These are phyloP conservation scores for Aegilops umbellulata DNA, from an alignment of 176 grass and related monocot genomes.

Conservation along the genomic window DNA sequence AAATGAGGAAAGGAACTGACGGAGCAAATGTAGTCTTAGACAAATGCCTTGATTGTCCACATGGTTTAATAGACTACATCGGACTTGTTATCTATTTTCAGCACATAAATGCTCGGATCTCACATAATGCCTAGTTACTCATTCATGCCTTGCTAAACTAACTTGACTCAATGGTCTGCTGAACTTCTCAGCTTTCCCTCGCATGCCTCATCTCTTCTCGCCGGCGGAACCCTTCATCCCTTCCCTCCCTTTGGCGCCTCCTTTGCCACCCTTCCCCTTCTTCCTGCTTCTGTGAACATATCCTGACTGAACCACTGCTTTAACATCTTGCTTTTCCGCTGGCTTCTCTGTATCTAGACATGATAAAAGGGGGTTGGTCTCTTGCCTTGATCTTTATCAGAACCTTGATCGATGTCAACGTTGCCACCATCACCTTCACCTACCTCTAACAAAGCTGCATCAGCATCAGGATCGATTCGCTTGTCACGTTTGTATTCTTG, in stretches of 20 bases:
- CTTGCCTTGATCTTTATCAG: constrained; percentile 49
- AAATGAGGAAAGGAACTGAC: no score
- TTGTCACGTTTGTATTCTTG: constrained; percentile 71
- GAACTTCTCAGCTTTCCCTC: constrained; percentile 28
- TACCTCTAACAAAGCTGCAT: constrained; percentile 59
- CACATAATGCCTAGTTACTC: not conserved
- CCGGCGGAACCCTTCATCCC: not conserved
- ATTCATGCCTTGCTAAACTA: not conserved
- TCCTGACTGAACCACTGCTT: constrained; percentile 78
- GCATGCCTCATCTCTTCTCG: constrained; percentile 19
- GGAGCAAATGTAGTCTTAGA: no score
- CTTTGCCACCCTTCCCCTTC: constrained; percentile 19
- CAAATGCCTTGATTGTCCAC: no score
- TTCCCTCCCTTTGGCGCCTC: not conserved
- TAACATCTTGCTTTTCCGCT: constrained; percentile 67
- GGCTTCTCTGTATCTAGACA: constrained; percentile 50
- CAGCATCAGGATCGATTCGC: constrained; percentile 49
- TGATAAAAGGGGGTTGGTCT: constrained; percentile 66
- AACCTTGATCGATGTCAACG: constrained; percentile 16
- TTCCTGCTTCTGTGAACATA: constrained; percentile 20
- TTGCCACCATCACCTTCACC: not conserved
- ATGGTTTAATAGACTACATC: no score
- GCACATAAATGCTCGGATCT: no score
- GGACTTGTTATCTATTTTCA: no score
- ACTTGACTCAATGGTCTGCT: not conserved